Evolutionary conservation across 2,329 filamentous ascomycete species (phyloP), one percentile per base, ranked within the genome.

Genomic region (Biscogniauxia mediterranea): DNA sequence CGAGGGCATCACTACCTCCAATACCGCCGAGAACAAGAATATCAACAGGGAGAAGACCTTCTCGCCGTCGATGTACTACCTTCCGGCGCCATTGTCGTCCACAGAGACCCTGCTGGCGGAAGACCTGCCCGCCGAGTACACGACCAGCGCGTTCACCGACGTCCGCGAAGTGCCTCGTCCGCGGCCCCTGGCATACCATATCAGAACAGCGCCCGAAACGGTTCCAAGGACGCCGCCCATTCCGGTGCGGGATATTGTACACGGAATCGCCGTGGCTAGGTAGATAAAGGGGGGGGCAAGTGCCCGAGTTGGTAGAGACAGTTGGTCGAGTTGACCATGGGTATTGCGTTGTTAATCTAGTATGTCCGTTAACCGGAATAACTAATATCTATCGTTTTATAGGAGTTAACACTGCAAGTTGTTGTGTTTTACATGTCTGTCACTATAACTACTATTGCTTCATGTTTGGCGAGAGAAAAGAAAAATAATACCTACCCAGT

Each of bases 21-120:
- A 63, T 55, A 69, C 70, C 63, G 65, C 71, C 64, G 70, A 67
- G 56, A 54, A 15, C 52, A 54, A 52, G 17, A 52, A 13, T 5
- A n/a, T 7, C 25, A 25, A 26, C 11, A 5, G 23, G 52, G 17
- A 46, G 38, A 46, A 9, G 5, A 4, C 17, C 38, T 46, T n/a
- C 13, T n/a, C 38, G 23, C 55, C 49, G 8, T 25, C 52, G 52
- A 55, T n/a, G 13, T 50, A 26, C 19, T 54, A 28, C 23, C 52
- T 32, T 2, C 28, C 28, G 11, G 3, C 28, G 7, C 28, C 28
- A 32, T 32, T 6, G 28, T 8, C 52, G 9, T 54, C 52, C 1
- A 4, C 23, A 5, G 23, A 54, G 17, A 23, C 23, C 1, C 52
- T 54, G 11, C 8, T 54, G 7, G 32, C 6, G 11, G 32, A 54